Conservation (phyloP, 495 filamentous ascomycete species). For the Polyplosphaeria fusca region DNA sequence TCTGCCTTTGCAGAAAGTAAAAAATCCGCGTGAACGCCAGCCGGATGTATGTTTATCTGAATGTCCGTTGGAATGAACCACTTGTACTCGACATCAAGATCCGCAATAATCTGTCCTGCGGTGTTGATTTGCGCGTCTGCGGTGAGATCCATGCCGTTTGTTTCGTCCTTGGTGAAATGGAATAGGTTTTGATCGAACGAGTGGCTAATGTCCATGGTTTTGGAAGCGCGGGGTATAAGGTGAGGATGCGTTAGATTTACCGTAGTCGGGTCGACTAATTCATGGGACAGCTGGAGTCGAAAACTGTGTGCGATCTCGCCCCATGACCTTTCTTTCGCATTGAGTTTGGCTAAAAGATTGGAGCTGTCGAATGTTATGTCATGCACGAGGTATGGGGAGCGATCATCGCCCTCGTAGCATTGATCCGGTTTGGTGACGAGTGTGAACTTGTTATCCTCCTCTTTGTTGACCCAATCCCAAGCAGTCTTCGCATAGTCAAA, state of each 20-base stretch:
- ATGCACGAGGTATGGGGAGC: constrained; percentile 13
- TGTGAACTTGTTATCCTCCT: constrained; percentile 17
- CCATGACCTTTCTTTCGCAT: constrained; percentile 13
- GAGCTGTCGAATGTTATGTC: constrained; percentile 12
- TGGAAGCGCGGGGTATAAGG: constrained; percentile 2
- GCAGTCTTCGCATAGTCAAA: constrained; percentile 9
- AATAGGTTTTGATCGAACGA: constrained; percentile 6
- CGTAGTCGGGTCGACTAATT: neutral
- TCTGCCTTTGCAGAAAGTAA: constrained; percentile 2
- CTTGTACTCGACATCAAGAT: constrained; percentile 4
- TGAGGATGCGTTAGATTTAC: constrained; percentile 18
- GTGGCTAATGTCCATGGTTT: constrained; percentile 5
- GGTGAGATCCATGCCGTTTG: constrained; percentile 7
- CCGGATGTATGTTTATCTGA: constrained; percentile 12
- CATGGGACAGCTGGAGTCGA: constrained; percentile 4
- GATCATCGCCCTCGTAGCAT: constrained; percentile 16
- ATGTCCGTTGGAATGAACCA: constrained; percentile 9
- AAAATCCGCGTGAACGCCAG: constrained; percentile 1
- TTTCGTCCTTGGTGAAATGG: constrained; percentile 7
- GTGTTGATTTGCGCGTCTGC: constrained; percentile 11
- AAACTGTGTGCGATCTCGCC: constrained; percentile 15
- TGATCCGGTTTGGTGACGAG: constrained; percentile 15
- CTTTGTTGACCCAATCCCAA: constrained; percentile 19
- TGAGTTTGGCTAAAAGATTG: constrained; percentile 4
- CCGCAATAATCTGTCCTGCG: constrained; percentile 9